Percentiles rank a stretch among this genome's conserved stretches.
Evolutionary conservation across 176 grass and related monocot species (phyloP).

Genomic region (Chrysopogon serrulatus): DNA sequence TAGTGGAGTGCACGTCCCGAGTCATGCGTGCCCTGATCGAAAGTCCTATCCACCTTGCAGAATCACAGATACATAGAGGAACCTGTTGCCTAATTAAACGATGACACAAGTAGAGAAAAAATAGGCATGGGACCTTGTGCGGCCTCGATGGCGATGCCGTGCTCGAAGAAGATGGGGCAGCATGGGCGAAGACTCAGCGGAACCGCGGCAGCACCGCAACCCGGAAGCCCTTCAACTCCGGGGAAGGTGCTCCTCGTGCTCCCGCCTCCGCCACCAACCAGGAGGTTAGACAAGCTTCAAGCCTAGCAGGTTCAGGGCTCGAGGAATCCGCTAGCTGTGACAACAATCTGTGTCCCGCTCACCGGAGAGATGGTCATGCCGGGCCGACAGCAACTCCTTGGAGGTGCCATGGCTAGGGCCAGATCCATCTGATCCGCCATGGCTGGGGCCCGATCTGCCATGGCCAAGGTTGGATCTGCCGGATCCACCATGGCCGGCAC

Average conservation of each 20-base stretch:
- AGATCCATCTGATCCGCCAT: no score
- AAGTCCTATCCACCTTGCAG: neutral
- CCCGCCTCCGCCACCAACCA: conserved; percentile 35
- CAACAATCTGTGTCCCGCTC: neutral
- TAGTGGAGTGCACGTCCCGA: neutral
- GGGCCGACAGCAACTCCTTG: no score
- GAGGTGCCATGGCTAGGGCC: no score
- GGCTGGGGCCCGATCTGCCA: no score
- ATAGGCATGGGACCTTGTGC: conserved; percentile 2
- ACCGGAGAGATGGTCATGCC: no score
- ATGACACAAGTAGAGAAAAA: no score
- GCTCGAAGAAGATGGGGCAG: conserved; percentile 83
- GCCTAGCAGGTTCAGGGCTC: neutral
- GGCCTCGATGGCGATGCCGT: conserved; percentile 63
- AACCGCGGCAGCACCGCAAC: conserved; percentile 59
- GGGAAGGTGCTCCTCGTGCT: conserved; percentile 96
- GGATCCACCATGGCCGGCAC: no score
- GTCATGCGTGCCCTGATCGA: neutral
- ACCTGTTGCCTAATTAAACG: no score
- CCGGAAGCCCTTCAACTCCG: no score
- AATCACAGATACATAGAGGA: neutral
- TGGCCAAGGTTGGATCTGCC: no score
- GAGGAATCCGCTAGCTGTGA: neutral
- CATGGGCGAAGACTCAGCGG: conserved; percentile 80
- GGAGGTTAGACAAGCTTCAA: neutral